Base-by-base conservation (phyloP, 2,329 filamentous ascomycete genomes). In the Aureobasidium namibiae region DNA sequence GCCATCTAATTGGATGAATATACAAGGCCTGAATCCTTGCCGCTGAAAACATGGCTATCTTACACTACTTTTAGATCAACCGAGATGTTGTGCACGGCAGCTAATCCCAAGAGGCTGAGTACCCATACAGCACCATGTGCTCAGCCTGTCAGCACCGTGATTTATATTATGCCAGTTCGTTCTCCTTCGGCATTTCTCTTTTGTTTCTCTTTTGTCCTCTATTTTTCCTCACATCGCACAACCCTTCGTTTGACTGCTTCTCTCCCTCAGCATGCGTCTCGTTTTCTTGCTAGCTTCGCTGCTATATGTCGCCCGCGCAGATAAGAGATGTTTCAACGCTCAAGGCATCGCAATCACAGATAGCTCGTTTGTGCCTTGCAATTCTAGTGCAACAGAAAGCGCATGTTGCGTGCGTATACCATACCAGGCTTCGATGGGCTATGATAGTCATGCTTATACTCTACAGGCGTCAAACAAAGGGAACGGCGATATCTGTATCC, bases 371-470 rank as follows among this genome's bases (percentile, higher is more conserved):
- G 31, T 38, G 16, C 42, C 56, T 10, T 58, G 56, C 6, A 31
- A 58, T 16, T 4, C 56, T 6, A 34, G 36, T 14, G 56, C 44
- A 33, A 8, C 24, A 18, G 44, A 49, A 21, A 58, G 56, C 33
- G 56, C 56, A 3, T 58, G 56, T 29, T 58, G 56, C 16, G 56
- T 58, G n/a, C 16, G 56, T 46, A 7, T 8, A n/a, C 7, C 16
- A 14, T 6, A 26, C n/a, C n/a, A n/a, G n/a, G 13, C 10, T 26
- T 8, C 4, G 1, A 45, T 6, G n/a, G 11, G 11, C 29, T 18
- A 18, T 26, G 21, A 7, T 16, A 14, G 23, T 7, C 8, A 14
- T 24, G 13, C 38, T 44, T 3, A 48, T 23, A 29, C 10, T 23
- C 26, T 3, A 33, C 23, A 58, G 56, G 52, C 52, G 7, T 11